Conservation (phyloP, 129 eudicot genomes). For the Ambrosia trifida region DNA sequence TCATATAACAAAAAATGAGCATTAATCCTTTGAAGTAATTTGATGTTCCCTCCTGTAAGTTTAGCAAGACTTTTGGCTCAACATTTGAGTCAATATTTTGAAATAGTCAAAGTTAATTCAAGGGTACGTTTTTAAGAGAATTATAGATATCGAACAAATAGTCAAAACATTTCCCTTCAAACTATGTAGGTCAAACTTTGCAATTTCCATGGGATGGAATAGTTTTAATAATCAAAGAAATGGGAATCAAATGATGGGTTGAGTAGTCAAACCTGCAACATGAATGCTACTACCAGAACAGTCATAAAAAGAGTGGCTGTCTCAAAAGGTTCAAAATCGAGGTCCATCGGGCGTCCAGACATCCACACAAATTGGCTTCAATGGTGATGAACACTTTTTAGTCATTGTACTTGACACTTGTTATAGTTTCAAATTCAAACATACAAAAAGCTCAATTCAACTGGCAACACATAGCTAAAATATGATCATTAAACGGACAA, state of each 20-base stretch:
- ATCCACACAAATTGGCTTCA: constrained; percentile 88
- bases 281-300: too few relatives aligned
- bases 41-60: constrained; percentile 67
- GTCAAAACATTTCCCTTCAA: neutral
- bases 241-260: neutral
- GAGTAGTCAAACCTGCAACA: constrained; percentile 63
- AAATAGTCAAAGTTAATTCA: too few relatives aligned
- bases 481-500: neutral
- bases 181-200: neutral
- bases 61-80: neutral
- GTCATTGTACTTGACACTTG: constrained; percentile 3
- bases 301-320: constrained; percentile 71
- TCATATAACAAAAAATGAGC: constrained; percentile 72
- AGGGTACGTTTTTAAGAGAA: too few relatives aligned
- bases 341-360: constrained; percentile 66
- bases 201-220: neutral
- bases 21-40: constrained; percentile 83
- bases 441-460: constrained; percentile 6
- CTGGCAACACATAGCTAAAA: neutral
- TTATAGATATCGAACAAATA: too few relatives aligned
- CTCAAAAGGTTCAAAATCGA: constrained; percentile 78
- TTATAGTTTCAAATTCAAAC: constrained; percentile 11
- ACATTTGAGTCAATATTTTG: constrained; percentile 13
- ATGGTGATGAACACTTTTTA: neutral
- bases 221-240: neutral